These are phyloP conservation scores for carrot (Daucus carota) DNA, from an alignment of 129 eudicot genomes.

Conservation along the genomic window DH1_v3.0 NC_030387.2:40557001-40557500, in stretches of 20 bases:
- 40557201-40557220: neutral
- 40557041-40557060: slow-evolving; percentile 15
- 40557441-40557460: slow-evolving; percentile 73
- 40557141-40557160: slow-evolving; percentile 98
- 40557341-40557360: slow-evolving; percentile 48
- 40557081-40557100: slow-evolving; percentile 71
- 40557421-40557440: slow-evolving; percentile 67
- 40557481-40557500: slow-evolving; percentile 84
- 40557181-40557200: slow-evolving; percentile 10
- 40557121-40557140: slow-evolving; percentile 99
- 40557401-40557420: slow-evolving; percentile 81
- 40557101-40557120: slow-evolving; percentile 77
- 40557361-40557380: slow-evolving; percentile 91
- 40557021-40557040: slow-evolving; percentile 7
- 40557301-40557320: slow-evolving; percentile 71
- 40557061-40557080: slow-evolving; percentile 26
- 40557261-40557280: neutral
- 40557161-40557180: slow-evolving; percentile 56
- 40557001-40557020: slow-evolving; percentile 5
- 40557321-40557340: slow-evolving; percentile 80
- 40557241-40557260: neutral
- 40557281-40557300: neutral
- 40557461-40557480: slow-evolving; percentile 58
- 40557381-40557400: slow-evolving; percentile 80
- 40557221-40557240: neutral